Conservation (phyloP, 176 grass and related monocot species). For the Phoenix roebelenii region DNA sequence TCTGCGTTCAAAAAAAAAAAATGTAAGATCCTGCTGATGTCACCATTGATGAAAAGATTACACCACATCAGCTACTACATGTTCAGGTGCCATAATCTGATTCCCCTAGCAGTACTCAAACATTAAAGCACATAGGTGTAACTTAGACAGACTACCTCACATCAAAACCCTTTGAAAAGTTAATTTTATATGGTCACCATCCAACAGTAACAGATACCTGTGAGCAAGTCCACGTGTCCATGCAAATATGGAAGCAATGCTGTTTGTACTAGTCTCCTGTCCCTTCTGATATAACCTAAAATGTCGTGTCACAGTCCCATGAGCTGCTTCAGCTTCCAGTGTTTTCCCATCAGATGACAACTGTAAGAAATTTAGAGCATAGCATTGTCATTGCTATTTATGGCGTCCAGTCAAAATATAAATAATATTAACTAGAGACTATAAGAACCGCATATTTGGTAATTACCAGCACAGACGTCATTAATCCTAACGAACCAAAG, state of each 20-base stretch:
- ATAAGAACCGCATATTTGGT: conserved; percentile 1
- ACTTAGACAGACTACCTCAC: too few relatives aligned
- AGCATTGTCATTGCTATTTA: too few relatives aligned
- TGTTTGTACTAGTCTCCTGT: conserved; percentile 95
- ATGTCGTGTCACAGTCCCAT: conserved; percentile 94
- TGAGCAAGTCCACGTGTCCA: conserved; percentile 94
- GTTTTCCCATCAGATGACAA: conserved; percentile 93
- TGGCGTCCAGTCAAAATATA: too few relatives aligned
- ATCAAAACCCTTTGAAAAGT: too few relatives aligned
- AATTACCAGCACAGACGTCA: conserved; percentile 77
- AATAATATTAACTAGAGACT: neutral
- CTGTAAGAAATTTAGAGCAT: conserved; percentile 31
- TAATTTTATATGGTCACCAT: too few relatives aligned
- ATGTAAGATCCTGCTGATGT: too few relatives aligned
- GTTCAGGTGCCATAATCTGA: too few relatives aligned
- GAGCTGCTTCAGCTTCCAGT: conserved; percentile 89
- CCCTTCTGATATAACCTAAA: conserved; percentile 87
- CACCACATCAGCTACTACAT: too few relatives aligned
- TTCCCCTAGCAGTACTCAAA: too few relatives aligned
- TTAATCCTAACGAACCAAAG: conserved; percentile 94
- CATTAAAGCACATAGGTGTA: too few relatives aligned
- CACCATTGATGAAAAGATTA: too few relatives aligned
- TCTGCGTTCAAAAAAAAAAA: too few relatives aligned
- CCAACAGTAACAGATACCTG: conserved; percentile 30
- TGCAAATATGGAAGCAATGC: conserved; percentile 97